phyloP scores from a whole-genome alignment of 805 yeast species.

The Metschnikowia rubicola region DNA sequence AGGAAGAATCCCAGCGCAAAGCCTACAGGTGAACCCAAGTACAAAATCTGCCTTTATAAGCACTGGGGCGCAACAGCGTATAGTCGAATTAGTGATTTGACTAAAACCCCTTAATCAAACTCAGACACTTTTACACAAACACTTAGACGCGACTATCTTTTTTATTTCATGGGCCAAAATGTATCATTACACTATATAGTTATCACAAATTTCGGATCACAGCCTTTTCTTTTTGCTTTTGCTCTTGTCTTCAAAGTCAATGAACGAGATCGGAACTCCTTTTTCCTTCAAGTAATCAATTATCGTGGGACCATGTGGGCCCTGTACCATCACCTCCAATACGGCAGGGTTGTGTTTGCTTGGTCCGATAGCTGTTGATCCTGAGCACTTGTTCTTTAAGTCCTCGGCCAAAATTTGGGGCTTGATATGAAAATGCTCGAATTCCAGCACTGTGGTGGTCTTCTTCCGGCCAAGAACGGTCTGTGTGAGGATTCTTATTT shows the following conservation, averaged over 20 bases:
- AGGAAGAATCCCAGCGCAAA: slow-evolving; percentile 56
- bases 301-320: slow-evolving; percentile 71
- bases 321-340: slow-evolving; percentile 81
- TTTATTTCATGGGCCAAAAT: neutral
- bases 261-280: slow-evolving; percentile 66
- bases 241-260: slow-evolving; percentile 60
- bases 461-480: slow-evolving; percentile 78
- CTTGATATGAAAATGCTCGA: slow-evolving; percentile 65
- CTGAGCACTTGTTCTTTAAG: slow-evolving; percentile 78
- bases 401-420: slow-evolving; percentile 64
- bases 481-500: slow-evolving; percentile 63
- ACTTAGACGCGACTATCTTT: neutral
- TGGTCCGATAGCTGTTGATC: slow-evolving; percentile 74
- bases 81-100: slow-evolving; percentile 55
- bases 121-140: too few relatives aligned
- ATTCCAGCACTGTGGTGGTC: slow-evolving; percentile 67
- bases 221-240: slow-evolving; percentile 49
- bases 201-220: neutral
- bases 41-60: slow-evolving; percentile 58
- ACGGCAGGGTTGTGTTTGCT: slow-evolving; percentile 52
- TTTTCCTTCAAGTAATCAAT: slow-evolving; percentile 53
- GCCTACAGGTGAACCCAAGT: slow-evolving; percentile 47
- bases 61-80: slow-evolving; percentile 48
- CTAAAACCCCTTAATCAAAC: neutral
- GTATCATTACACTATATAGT: neutral